These are phyloP conservation scores for Lachancea fermentati DNA, from an alignment of 805 yeast genomes.

Conservation along the genomic window DNA sequence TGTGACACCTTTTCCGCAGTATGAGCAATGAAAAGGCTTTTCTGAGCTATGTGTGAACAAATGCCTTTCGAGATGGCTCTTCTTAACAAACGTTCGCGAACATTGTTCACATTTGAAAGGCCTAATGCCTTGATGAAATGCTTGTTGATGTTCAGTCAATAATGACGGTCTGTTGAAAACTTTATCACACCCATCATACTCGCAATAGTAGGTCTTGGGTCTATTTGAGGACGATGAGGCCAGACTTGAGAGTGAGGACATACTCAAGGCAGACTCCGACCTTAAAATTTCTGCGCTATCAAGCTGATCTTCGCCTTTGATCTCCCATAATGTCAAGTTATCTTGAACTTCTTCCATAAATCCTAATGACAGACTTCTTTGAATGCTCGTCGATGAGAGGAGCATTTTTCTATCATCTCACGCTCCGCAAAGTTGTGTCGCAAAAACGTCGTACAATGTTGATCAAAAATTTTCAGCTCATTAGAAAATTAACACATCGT, in stretches of 20 bases:
- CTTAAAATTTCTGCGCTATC: background rate
- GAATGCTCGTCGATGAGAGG: background rate
- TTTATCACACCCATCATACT: constrained; percentile 61
- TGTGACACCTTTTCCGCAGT: constrained; percentile 79
- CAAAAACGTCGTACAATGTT: background rate
- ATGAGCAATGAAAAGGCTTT: constrained; percentile 66
- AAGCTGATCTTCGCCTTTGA: background rate
- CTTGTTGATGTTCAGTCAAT: constrained; percentile 71
- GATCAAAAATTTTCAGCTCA: background rate
- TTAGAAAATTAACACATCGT: background rate
- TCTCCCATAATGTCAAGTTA: background rate
- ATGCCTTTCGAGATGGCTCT: constrained; percentile 78
- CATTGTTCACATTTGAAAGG: constrained; percentile 72
- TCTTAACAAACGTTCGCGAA: constrained; percentile 59
- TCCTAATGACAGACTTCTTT: too few relatives aligned
- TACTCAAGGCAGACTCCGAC: constrained; percentile 9
- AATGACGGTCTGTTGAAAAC: constrained; percentile 77
- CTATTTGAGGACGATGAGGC: constrained; percentile 35
- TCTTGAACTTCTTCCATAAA: background rate
- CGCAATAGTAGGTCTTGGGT: constrained; percentile 60
- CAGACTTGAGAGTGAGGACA: constrained; percentile 7
- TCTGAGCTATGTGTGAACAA: constrained; percentile 53
- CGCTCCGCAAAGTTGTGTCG: background rate
- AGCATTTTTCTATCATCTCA: background rate
- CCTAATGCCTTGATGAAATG: constrained; percentile 66